These are phyloP conservation scores for Pythium plurisporium DNA, from an alignment of 352 stramenopile genomes.

Conservation along the genomic window DNA sequence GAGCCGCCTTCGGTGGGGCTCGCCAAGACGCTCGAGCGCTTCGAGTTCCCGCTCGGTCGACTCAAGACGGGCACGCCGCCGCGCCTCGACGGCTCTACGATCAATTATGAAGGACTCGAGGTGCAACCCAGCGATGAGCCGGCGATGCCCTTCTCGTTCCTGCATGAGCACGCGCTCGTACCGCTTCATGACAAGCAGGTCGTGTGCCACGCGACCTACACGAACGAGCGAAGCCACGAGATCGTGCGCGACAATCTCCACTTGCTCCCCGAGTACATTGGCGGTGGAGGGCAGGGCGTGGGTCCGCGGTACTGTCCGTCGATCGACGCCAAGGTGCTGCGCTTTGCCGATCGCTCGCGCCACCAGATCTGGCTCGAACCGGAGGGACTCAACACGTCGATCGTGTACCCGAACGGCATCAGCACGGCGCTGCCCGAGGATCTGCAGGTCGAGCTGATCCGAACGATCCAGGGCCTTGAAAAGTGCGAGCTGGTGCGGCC, in stretches of 20 bases:
- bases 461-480: slow-evolving; percentile 94
- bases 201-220: slow-evolving; percentile 94
- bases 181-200: slow-evolving; percentile 81
- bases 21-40: slow-evolving; percentile 90
- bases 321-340: slow-evolving; percentile 95
- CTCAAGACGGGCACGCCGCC: slow-evolving; percentile 98
- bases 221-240: slow-evolving; percentile 95
- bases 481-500: slow-evolving; percentile 93
- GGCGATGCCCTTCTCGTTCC: slow-evolving; percentile 93
- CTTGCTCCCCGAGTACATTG: slow-evolving; percentile 91
- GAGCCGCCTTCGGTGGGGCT: slow-evolving; percentile 95
- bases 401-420: slow-evolving; percentile 99
- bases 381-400: slow-evolving; percentile 94
- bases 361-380: slow-evolving; percentile 97
- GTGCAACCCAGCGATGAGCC: slow-evolving; percentile 92
- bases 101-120: slow-evolving; percentile 92
- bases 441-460: slow-evolving; percentile 94
- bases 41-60: slow-evolving; percentile 91
- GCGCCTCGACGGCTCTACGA: slow-evolving; percentile 93
- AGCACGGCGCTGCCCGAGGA: slow-evolving; percentile 89
- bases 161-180: slow-evolving; percentile 82
- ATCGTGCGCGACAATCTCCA: slow-evolving; percentile 93
- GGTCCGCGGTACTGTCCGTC: slow-evolving; percentile 94
- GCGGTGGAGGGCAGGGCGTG: slow-evolving; percentile 70
- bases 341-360: slow-evolving; percentile 66